Conservation (phyloP, 2,329 filamentous ascomycete species). For the Pestalotiopsis sp. region DNA sequence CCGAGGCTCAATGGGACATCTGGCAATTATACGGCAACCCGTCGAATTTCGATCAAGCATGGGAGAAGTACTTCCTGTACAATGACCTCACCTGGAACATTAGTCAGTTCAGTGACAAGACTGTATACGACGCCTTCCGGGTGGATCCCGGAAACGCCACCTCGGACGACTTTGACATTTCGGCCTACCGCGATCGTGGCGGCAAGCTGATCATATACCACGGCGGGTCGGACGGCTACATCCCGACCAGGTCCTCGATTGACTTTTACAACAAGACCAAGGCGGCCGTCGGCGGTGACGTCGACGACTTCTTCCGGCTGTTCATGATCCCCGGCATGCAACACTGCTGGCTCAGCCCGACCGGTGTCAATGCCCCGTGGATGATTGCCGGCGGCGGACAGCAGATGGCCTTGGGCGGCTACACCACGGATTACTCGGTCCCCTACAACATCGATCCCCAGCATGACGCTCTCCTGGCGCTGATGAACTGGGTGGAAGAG, state of each 20-base stretch:
- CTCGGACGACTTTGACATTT: conserved; percentile 32
- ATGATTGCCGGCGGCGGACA: conserved; percentile 31
- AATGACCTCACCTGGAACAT: conserved; percentile 25
- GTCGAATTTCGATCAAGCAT: conserved; percentile 29
- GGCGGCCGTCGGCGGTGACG: conserved; percentile 28
- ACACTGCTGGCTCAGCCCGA: conserved; percentile 38
- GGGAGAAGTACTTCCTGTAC: conserved; percentile 23
- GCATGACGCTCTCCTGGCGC: conserved; percentile 30
- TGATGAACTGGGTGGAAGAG: conserved; percentile 34
- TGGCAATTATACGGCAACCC: conserved; percentile 26
- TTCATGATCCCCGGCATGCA: conserved; percentile 49
- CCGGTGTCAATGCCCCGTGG: conserved; percentile 31
- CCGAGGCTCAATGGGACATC: conserved; percentile 37
- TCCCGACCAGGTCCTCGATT: conserved; percentile 29
- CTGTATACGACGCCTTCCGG: conserved; percentile 27
- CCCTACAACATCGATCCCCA: conserved; percentile 24
- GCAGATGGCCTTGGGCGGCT: conserved; percentile 27
- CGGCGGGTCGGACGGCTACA: conserved; percentile 29
- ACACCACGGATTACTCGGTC: conserved; percentile 27
- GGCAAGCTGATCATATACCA: conserved; percentile 36
- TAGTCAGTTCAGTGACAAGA: conserved; percentile 31
- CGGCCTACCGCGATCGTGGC: conserved; percentile 23
- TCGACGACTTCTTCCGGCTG: conserved; percentile 49
- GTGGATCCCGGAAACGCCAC: conserved; percentile 25
- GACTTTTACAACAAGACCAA: conserved; percentile 29